Evolutionary conservation across 106 monocot genomes (phyloP), one percentile per base, ranked within the genome.

Genomic region (Dendrobium huoshanense): DNA sequence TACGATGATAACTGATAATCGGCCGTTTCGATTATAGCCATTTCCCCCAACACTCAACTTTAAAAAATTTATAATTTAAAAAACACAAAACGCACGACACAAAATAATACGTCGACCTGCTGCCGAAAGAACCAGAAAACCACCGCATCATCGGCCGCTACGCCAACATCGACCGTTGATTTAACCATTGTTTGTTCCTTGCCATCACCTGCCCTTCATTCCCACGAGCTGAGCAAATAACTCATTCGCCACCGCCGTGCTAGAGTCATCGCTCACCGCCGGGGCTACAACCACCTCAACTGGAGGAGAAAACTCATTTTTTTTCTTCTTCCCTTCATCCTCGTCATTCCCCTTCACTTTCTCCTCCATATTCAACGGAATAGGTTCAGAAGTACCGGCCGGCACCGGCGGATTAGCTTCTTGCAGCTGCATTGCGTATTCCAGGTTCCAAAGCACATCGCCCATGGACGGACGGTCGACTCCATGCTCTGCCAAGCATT

Each of bases 401-500:
- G 51, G 13, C 10, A 16, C 51, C 17, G 83, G 83, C 25, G 83
- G 78, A 43, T 83, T 78, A 0, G 83, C 83, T 20, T 83, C 83
- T 64, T 84, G 84, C 80, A 80, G 58, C 76, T 84, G 84, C 67
- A 80, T 25, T 0, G 84, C 75, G 70, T 80, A 84, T 67, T 84
- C 84, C 31, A 84, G 72, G 55, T 79, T 79, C 83, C 83, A 84
- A 20, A 84, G 72, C 44, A 84, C 83, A 41, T 84, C 84, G 9
- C 84, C 84, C 84, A 84, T 84, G 3, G 84, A 84, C 17, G 84
- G 84, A 40, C 84, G 58, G 40, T 85, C 80, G 17, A 85, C 81
- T 4, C 85, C 85, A 56, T 72, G 51, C 81, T 85, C 85, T 2
- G 80, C 77, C 81, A 85, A 43, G 41, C 85, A 85, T 65, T 85